A percentile compares a stretch with the other conserved stretches of the same genome.
These are phyloP conservation scores for Candida michaelii DNA, from an alignment of 805 yeast genomes.

Conservation along the genomic window DNA sequence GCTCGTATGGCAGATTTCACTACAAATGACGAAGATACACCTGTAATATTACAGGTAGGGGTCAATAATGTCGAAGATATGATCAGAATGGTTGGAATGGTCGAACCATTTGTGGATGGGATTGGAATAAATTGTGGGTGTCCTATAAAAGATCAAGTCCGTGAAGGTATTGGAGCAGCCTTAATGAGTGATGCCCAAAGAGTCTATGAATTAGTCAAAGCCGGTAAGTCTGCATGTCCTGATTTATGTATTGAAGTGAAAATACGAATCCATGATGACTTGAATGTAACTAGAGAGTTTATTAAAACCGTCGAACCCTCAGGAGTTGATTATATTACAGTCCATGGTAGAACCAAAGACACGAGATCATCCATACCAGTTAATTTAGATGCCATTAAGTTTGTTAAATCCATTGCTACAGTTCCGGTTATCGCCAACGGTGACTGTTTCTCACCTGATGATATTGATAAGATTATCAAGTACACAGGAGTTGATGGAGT, in stretches of 20 bases:
- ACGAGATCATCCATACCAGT: constrained; percentile 86
- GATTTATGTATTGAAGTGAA: constrained; percentile 85
- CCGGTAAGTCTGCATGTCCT: constrained; percentile 77
- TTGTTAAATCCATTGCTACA: constrained; percentile 51
- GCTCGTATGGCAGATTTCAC: constrained; percentile 87
- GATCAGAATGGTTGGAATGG: constrained; percentile 79
- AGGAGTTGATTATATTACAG: constrained; percentile 92
- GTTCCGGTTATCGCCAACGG: constrained; percentile 97
- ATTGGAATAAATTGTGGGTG: constrained; percentile 97
- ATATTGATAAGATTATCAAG: constrained; percentile 60
- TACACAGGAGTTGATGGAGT: constrained; percentile 84
- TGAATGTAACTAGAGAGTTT: constrained; percentile 68
- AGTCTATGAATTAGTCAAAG: constrained; percentile 79
- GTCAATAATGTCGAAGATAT: constrained; percentile 81
- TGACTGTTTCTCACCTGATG: constrained; percentile 75
- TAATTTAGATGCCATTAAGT: constrained; percentile 75
- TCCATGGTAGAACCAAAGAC: constrained; percentile 86
- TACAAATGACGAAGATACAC: constrained; percentile 67
- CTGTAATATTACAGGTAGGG: constrained; percentile 88
- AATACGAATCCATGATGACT: constrained; percentile 80
- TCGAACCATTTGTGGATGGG: constrained; percentile 89
- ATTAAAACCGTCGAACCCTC: constrained; percentile 75
- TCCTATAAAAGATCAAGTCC: constrained; percentile 90
- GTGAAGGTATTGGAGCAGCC: constrained; percentile 97
- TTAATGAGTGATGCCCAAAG: constrained; percentile 79